Base-by-base conservation (phyloP, 2,329 filamentous ascomycete genomes). In the Colletotrichum tofieldiae region DNA sequence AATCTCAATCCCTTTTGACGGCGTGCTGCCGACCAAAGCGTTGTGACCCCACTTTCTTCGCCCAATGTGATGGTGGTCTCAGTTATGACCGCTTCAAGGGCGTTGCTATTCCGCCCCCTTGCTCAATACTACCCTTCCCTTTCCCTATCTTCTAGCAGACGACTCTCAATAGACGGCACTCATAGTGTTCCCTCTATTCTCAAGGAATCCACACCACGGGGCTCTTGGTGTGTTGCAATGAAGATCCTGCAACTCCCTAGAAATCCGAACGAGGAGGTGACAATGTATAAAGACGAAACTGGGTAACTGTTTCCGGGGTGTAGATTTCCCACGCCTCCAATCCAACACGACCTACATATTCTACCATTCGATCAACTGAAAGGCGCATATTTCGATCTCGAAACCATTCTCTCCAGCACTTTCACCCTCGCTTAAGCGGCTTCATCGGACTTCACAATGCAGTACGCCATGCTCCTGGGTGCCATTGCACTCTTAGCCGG, bases 151-250 rank as follows among this genome's bases (percentile, higher is more conserved):
- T 68, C 20, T 35, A 39, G 20, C 29, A 29, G 55, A 4, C 12
- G 16, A 32, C 7, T 47, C 52, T 29, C 55, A 60, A 56, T 68
- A 64, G 49, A 45, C 23, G 23, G 26, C 12, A 23, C 35, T 37
- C 32, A 59, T 72, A 72, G 65, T 62, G 26, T 58, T 32, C 58
- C 58, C 69, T 64, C 69, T 69, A 29, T 72, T 64, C 58, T 49
- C 47, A 11, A 47, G 12, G 23, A 16, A n/a, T 45, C 51, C 43
- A 14, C 35, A 20, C 5, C 20, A 11, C 32, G 7, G n/a, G 35
- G 39, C 20, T 45, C 35, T 51, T 56, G 14, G 16, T 29, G 16
- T 29, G 12, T 29, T 35, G 35, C 12, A 16, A 39, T 41, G 45
- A 20, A 37, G 37, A 52, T 45, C 43, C 16, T 9, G 11, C 16